These are phyloP conservation scores for Papiliotrema flavescens DNA, from an alignment of 1,284 basidiomycete genomes.

Conservation along the genomic window DNA sequence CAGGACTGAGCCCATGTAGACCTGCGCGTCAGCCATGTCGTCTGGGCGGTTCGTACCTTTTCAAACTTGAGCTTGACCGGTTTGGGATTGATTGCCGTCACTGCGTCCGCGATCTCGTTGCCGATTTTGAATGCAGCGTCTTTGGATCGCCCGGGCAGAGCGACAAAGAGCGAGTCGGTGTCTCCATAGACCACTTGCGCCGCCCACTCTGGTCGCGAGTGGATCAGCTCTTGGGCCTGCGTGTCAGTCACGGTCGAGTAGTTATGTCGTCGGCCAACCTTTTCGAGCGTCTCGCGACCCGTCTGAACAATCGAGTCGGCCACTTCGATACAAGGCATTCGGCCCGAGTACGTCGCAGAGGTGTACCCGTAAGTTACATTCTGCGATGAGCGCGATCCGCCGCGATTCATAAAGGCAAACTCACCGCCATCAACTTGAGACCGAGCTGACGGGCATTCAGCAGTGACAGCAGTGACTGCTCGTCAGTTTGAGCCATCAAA, in stretches of 20 bases:
- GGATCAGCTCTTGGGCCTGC: conserved; percentile 79
- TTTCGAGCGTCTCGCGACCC: conserved; percentile 90
- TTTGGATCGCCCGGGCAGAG: conserved; percentile 81
- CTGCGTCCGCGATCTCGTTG: conserved; percentile 80
- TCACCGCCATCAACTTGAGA: conserved; percentile 66
- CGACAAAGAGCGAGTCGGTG: conserved; percentile 92
- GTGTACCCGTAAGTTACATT: conserved; percentile 97
- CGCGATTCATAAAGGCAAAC: conserved; percentile 7
- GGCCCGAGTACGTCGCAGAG: conserved; percentile 83
- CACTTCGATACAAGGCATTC: conserved; percentile 98
- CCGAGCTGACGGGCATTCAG: conserved; percentile 84
- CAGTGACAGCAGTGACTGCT: conserved; percentile 66
- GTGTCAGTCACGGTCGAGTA: neutral
- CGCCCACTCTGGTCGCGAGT: conserved; percentile 75
- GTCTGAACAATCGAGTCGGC: conserved; percentile 97
- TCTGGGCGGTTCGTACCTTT: conserved; percentile 59
- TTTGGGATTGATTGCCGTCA: conserved; percentile 81
- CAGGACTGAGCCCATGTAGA: conserved; percentile 88
- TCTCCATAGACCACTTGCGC: conserved; percentile 97
- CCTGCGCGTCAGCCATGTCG: conserved; percentile 52
- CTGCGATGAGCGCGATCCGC: conserved; percentile 17
- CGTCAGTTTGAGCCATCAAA: conserved; percentile 6
- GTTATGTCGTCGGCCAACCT: conserved; percentile 53
- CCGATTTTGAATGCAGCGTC: conserved; percentile 92
- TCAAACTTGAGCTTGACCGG: conserved; percentile 97